Evolutionary conservation across 345 rosid species (phyloP), one percentile per base, ranked within the genome.

Genomic region (Corchorus olitorius): DNA sequence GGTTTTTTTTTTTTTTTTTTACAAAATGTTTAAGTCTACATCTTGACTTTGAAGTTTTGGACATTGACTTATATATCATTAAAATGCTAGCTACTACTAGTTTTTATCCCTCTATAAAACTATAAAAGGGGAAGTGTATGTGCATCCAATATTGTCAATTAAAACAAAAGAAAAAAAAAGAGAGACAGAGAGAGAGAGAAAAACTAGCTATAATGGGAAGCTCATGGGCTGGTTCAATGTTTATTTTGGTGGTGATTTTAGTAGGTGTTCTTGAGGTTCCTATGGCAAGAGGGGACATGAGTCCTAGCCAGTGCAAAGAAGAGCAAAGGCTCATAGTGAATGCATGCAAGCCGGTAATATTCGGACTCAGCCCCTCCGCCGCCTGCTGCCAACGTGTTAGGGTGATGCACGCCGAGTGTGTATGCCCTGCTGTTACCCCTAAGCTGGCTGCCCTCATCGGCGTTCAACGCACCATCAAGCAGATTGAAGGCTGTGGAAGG

Each of bases 391-490:
- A 75, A 27, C 53, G 76, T 7, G 73, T 80, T 63, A 75, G 76
- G 67, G 79, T 64, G 3, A 71, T 76, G 15, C 73, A 75, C 65
- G 52, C 20, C 10, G 76, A 70, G 73, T 80, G 82, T 35, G 76
- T 75, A 5, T 79, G 82, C 76, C 76, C 82, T 37, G 37, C 1
- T 15, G 82, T 75, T 22, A 75, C 82, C 11, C 75, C 79, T 10
- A 79, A 75, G 67, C 22, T 74, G 11, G 74, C 63, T 49, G 77
- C 81, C 3, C 64, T 74, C 16, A 56, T 79, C 15, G 58, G 58
- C 0, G 70, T 79, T 7, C 9, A 67, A 59, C 78, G 78, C 20
- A 54, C 75, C 56, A 62, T 79, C 43, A 79, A 61, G 59, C 78
- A 62, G 46, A 75, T 79, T 27, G 64, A 79, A 74, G 65, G 70